A percentile compares a stretch with the other conserved stretches of the same genome.
Conservation (phyloP, 495 filamentous ascomycete species). For the Aspergillus steynii region DNA sequence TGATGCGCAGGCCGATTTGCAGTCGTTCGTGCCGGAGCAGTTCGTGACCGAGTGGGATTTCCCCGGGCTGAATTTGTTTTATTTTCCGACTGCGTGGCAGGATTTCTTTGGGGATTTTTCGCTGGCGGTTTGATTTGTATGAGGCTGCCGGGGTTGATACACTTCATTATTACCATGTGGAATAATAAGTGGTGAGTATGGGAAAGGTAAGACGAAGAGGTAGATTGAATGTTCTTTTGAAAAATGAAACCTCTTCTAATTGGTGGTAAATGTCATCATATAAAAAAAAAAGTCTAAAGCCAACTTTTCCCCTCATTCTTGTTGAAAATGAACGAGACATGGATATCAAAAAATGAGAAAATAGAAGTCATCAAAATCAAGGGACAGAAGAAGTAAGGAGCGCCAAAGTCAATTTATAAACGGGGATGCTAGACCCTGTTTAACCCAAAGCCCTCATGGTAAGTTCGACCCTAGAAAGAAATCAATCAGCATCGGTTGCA, state of each 20-base stretch:
- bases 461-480: conserved; percentile 39
- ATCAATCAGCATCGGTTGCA: conserved; percentile 13
- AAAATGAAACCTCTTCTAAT: not conserved
- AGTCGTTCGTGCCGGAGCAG: conserved; percentile 52
- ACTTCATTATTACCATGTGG: not conserved
- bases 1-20: conserved; percentile 49
- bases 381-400: conserved; percentile 5
- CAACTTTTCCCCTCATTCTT: conserved; percentile 29
- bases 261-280: not conserved
- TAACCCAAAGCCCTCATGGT: conserved; percentile 50
- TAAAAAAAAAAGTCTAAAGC: conserved; percentile 4
- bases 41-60: conserved; percentile 58
- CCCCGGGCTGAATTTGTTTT: conserved; percentile 51
- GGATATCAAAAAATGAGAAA: conserved; percentile 35
- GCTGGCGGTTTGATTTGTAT: conserved; percentile 20
- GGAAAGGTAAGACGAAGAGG: not conserved
- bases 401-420: conserved; percentile 10
- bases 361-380: conserved; percentile 18
- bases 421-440: conserved; percentile 1
- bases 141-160: not conserved
- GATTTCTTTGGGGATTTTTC: conserved; percentile 47
- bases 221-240: not conserved
- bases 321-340: conserved; percentile 27
- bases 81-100: conserved; percentile 50
- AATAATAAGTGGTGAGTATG: not conserved